Evolutionary conservation across 176 grass and related monocot genomes (phyloP).

Genomic region (Rhipidocladum racemiflorum): DNA sequence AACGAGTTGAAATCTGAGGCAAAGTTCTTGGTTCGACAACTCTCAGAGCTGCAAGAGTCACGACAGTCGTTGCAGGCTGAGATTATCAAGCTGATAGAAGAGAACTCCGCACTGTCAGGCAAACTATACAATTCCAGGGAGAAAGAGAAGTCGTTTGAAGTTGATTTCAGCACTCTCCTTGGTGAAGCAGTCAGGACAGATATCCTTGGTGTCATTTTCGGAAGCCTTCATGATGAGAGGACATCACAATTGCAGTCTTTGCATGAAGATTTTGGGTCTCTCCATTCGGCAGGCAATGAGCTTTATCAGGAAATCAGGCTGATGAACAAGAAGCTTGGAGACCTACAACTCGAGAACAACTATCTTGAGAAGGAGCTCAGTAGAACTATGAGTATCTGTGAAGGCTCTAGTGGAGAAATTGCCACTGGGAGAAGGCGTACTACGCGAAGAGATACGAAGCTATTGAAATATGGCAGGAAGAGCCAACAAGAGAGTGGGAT

Average conservation of each 20-base stretch:
- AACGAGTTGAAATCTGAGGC: conserved; percentile 66
- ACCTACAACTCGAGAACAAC: conserved; percentile 59
- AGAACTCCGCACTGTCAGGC: conserved; percentile 64
- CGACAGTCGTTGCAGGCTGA: conserved; percentile 60
- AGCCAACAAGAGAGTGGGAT: conserved; percentile 30
- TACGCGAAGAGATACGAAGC: conserved; percentile 41
- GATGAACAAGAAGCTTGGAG: conserved; percentile 58
- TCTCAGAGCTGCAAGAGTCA: conserved; percentile 70
- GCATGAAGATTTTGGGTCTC: conserved; percentile 49
- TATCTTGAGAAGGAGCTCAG: conserved; percentile 62
- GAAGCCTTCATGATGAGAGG: conserved; percentile 59
- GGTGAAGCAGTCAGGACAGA: conserved; percentile 57
- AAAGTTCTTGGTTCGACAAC: conserved; percentile 66
- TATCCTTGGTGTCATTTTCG: conserved; percentile 56
- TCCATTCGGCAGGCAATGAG: conserved; percentile 52
- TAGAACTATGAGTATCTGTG: conserved; percentile 40
- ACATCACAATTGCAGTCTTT: conserved; percentile 45
- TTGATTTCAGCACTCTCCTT: conserved; percentile 50
- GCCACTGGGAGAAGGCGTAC: conserved; percentile 31
- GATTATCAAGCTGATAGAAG: conserved; percentile 61
- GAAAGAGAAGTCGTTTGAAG: conserved; percentile 46
- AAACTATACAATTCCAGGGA: conserved; percentile 45
- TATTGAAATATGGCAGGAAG: conserved; percentile 52
- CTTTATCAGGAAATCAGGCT: conserved; percentile 55
- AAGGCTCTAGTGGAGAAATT: conserved; percentile 43